A percentile compares a stretch with the other conserved stretches of the same genome.
Evolutionary conservation across 129 eudicot genomes (phyloP).

Genomic region (Rutidosis leptorrhynchoides): DNA sequence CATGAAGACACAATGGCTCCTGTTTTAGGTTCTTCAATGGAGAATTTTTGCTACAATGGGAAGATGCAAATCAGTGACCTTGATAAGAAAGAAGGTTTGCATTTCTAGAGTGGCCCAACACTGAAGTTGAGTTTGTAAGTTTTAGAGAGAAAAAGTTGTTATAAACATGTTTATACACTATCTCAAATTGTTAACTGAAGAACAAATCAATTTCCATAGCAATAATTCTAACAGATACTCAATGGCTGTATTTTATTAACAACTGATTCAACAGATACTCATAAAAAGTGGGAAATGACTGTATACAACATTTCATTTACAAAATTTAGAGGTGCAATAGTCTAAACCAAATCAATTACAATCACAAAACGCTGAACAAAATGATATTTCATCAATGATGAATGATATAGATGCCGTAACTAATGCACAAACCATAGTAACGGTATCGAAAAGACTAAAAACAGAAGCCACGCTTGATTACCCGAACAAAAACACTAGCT

Average conservation of each 20-base stretch:
- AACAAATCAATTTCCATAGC: not conserved
- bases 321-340: slow-evolving; percentile 12
- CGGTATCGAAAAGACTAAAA: not conserved
- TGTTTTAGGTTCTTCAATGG: slow-evolving; percentile 12
- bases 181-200: not conserved
- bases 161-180: not conserved
- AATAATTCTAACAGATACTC: not conserved
- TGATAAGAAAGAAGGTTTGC: slow-evolving; percentile 22
- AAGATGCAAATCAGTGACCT: slow-evolving; percentile 20
- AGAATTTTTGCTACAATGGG: slow-evolving; percentile 28
- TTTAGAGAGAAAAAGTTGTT: slow-evolving; percentile 7
- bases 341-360: not conserved
- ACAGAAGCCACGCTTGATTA: not conserved
- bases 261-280: not conserved
- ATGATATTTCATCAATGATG: not conserved
- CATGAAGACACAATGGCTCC: slow-evolving; percentile 4
- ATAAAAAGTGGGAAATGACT: not conserved
- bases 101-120: slow-evolving; percentile 14
- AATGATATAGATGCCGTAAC: slow-evolving; percentile 9
- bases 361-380: not conserved
- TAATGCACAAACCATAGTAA: not conserved
- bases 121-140: slow-evolving; percentile 39
- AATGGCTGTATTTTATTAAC: not conserved
- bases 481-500: not conserved
- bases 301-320: slow-evolving; percentile 26